Percentiles rank a stretch among this genome's conserved stretches.
Conservation (phyloP, 306 rosid species). For the Ormosia semicastrata region DNA sequence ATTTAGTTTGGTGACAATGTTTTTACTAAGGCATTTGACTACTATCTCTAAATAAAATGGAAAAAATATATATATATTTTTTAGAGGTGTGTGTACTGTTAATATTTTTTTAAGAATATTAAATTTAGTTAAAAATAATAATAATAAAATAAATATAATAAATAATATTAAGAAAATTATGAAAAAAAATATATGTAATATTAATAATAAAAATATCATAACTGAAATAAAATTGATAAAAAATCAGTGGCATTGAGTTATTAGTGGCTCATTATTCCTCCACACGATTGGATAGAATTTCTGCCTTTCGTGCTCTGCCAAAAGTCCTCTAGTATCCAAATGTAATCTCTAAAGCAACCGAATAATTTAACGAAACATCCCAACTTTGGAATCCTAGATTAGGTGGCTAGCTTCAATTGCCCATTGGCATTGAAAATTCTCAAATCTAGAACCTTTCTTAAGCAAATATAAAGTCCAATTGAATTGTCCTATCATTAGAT, state of each 20-base stretch:
- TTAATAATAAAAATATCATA: no score
- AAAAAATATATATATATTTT: no score
- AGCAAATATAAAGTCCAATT: background rate
- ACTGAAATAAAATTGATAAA: background rate
- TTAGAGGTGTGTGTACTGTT: no score
- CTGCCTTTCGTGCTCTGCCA: conserved; percentile 25
- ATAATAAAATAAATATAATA: no score
- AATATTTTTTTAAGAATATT: no score
- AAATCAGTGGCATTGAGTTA: background rate
- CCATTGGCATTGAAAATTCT: background rate
- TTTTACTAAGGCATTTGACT: no score
- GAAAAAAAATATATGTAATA: no score
- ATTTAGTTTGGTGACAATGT: background rate
- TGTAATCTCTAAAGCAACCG: conserved; percentile 26
- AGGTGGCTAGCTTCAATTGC: conserved; percentile 34
- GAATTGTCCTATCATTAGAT: conserved; percentile 14
- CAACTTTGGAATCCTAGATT: conserved; percentile 14
- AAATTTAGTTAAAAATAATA: no score
- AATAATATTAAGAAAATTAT: no score
- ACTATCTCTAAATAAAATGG: background rate
- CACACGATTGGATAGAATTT: conserved; percentile 16
- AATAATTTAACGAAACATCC: conserved; percentile 14
- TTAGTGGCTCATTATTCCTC: conserved; percentile 14
- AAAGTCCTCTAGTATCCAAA: conserved; percentile 18
- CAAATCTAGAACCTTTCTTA: background rate